Evolutionary conservation across 192 early-diverging fungal species (phyloP).

Genomic region (Gryganskiella cystojenkinii): DNA sequence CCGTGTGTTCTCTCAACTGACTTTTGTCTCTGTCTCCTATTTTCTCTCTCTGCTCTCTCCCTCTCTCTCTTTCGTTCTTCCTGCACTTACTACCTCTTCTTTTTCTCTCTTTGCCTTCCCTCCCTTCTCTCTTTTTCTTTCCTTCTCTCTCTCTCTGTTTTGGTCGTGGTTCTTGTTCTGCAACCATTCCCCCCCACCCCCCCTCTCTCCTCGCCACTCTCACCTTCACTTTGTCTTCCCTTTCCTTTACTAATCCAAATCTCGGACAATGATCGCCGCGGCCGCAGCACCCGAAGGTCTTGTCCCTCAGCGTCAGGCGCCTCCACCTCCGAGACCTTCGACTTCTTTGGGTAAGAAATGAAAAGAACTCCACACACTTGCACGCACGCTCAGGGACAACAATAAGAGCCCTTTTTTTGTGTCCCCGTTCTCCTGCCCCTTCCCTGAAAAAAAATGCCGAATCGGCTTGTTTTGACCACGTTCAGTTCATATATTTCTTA

Average conservation of each 20-base stretch:
- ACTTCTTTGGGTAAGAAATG: constrained; percentile 20
- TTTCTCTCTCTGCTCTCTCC: not conserved
- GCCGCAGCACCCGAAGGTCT: constrained; percentile 28
- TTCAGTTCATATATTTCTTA: not conserved
- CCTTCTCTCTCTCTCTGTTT: not conserved
- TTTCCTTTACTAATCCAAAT: not conserved
- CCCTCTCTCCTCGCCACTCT: constrained; percentile 1
- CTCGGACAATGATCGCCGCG: not conserved
- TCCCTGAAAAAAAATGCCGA: not conserved
- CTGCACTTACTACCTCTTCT: not conserved
- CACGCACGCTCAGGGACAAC: too few species aligned
- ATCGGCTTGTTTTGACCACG: constrained; percentile 6
- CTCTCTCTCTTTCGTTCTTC: not conserved
- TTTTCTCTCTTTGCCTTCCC: not conserved
- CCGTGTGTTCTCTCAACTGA: constrained; percentile 14
- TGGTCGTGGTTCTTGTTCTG: too few species aligned
- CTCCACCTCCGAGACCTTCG: constrained; percentile 52
- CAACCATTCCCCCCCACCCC: not conserved
- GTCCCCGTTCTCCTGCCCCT: too few species aligned
- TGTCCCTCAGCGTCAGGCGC: constrained; percentile 54
- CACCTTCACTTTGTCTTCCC: not conserved
- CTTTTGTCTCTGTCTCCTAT: constrained; percentile 1
- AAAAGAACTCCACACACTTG: too few species aligned
- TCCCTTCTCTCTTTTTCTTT: not conserved
- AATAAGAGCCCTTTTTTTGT: too few species aligned